phyloP scores from a whole-genome alignment of 306 rosid genomes.

The Mucuna pruriens region DNA sequence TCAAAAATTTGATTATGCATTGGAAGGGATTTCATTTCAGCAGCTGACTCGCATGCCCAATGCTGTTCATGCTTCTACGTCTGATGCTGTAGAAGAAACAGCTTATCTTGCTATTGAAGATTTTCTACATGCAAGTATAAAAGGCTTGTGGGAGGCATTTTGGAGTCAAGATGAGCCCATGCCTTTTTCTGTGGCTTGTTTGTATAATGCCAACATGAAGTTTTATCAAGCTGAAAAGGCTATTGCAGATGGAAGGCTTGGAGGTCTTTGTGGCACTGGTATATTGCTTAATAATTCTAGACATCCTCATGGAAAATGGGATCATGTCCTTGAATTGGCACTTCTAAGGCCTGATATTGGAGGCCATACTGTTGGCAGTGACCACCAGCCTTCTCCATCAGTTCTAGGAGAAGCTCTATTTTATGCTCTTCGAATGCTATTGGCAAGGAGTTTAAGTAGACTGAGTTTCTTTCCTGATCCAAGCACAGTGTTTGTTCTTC shows the following conservation, averaged over 20 bases:
- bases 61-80: slow-evolving; percentile 82
- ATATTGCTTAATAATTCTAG: slow-evolving; percentile 76
- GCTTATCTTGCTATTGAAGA: slow-evolving; percentile 92
- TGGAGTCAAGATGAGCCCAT: slow-evolving; percentile 92
- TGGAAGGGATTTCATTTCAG: slow-evolving; percentile 96
- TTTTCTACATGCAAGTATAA: slow-evolving; percentile 90
- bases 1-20: slow-evolving; percentile 95
- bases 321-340: slow-evolving; percentile 83
- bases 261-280: slow-evolving; percentile 86
- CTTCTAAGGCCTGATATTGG: slow-evolving; percentile 82
- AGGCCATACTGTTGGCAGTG: slow-evolving; percentile 58
- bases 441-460: slow-evolving; percentile 89
- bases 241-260: slow-evolving; percentile 84
- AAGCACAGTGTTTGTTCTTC: slow-evolving; percentile 74
- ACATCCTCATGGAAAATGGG: slow-evolving; percentile 96
- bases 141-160: slow-evolving; percentile 97
- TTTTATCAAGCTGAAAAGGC: slow-evolving; percentile 93
- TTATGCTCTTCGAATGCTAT: slow-evolving; percentile 74
- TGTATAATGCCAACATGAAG: slow-evolving; percentile 72
- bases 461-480: slow-evolving; percentile 62
- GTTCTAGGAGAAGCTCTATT: slow-evolving; percentile 88
- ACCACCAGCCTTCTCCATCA: slow-evolving; percentile 62
- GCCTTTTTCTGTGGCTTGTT: slow-evolving; percentile 90
- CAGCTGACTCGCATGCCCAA: slow-evolving; percentile 94
- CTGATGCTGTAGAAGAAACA: slow-evolving; percentile 87